phyloP scores from a whole-genome alignment of 306 rosid species.

The Begonia loranthoides region DNA sequence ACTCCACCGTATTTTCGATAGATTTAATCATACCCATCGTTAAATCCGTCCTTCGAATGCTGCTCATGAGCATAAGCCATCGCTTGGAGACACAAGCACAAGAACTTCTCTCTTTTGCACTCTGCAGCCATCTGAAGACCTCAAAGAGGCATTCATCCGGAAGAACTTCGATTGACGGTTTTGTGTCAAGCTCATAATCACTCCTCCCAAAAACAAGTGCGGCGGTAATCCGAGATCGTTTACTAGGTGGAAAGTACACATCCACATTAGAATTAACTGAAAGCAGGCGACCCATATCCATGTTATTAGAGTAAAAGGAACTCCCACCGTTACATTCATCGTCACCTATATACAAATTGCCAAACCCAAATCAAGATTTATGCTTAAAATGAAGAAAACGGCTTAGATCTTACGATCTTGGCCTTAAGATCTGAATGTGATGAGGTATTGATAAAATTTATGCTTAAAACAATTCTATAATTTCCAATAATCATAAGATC shows the following conservation, averaged over 20 bases:
- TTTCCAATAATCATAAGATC: neutral
- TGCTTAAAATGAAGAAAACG: too few relatives aligned
- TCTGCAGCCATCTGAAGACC: conserved; percentile 50
- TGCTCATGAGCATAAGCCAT: conserved; percentile 77
- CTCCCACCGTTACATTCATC: conserved; percentile 53
- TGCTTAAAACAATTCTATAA: too few relatives aligned
- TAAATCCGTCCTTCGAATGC: conserved; percentile 40
- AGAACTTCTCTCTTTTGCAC: conserved; percentile 55
- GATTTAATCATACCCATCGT: conserved; percentile 5
- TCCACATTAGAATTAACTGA: conserved; percentile 41
- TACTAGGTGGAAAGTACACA: conserved; percentile 46
- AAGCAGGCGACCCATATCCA: conserved; percentile 49
- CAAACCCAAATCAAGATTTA: conserved; percentile 22
- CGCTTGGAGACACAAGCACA: conserved; percentile 72
- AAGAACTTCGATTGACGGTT: conserved; percentile 45
- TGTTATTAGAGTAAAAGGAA: conserved; percentile 34
- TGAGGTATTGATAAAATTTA: too few relatives aligned
- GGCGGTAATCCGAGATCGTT: conserved; percentile 46
- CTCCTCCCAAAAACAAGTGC: conserved; percentile 16
- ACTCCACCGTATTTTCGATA: too few relatives aligned
- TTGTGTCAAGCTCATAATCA: conserved; percentile 24
- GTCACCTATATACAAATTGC: conserved; percentile 34
- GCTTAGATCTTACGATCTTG: too few relatives aligned
- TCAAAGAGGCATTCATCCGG: conserved; percentile 92
- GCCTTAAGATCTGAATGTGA: too few relatives aligned